Conservation (phyloP, 345 rosid species). For the Gossypium stocksii region DNA sequence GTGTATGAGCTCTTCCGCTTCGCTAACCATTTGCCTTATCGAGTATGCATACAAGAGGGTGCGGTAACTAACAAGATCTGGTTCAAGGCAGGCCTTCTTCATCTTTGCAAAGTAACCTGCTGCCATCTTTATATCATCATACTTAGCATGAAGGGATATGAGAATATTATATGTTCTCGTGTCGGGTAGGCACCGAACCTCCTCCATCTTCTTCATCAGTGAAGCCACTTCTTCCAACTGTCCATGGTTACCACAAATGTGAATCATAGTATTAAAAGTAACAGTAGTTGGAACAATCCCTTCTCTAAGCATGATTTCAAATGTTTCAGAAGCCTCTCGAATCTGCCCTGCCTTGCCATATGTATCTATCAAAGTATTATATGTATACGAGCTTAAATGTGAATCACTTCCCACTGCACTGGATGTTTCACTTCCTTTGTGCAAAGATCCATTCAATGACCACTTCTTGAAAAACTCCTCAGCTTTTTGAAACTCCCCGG, state of each 20-base stretch:
- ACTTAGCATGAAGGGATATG: constrained; percentile 67
- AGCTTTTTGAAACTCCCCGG: constrained; percentile 68
- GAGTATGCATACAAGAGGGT: constrained; percentile 83
- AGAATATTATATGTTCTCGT: constrained; percentile 87
- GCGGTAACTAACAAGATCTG: constrained; percentile 75
- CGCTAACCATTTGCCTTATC: constrained; percentile 64
- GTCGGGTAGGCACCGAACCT: constrained; percentile 62
- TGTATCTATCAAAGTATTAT: constrained; percentile 80
- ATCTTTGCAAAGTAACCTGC: constrained; percentile 53
- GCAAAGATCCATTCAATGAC: constrained; percentile 44
- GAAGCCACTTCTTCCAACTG: constrained; percentile 56
- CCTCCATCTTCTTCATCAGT: constrained; percentile 71
- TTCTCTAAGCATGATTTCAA: constrained; percentile 60
- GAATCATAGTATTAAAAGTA: constrained; percentile 85
- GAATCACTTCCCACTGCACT: constrained; percentile 16
- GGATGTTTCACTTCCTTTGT: constrained; percentile 17
- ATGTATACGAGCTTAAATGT: constrained; percentile 53
- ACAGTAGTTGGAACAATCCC: constrained; percentile 74
- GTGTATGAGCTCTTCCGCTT: constrained; percentile 60
- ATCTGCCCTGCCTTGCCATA: constrained; percentile 79
- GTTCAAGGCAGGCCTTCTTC: constrained; percentile 59
- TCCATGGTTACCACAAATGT: constrained; percentile 70
- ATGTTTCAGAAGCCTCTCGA: constrained; percentile 63
- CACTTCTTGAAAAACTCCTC: constrained; percentile 75
- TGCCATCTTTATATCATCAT: constrained; percentile 53